A percentile compares a stretch with the other conserved stretches of the same genome.
These are phyloP conservation scores for Triangularia verruculosa DNA, from an alignment of 2,329 filamentous ascomycete species.

Conservation along the genomic window DNA sequence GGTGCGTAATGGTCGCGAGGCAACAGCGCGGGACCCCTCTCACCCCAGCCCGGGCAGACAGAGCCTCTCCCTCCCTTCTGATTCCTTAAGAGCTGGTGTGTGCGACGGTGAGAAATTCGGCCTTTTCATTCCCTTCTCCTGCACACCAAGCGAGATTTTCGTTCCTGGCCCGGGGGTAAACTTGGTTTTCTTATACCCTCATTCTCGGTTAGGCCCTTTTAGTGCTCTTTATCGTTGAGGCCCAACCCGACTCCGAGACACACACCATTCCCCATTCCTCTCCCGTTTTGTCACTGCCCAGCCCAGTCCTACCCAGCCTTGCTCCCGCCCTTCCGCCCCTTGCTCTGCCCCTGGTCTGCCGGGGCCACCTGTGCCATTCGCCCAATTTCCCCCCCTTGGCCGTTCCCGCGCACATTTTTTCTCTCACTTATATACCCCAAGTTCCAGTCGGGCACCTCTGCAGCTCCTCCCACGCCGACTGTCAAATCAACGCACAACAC, in stretches of 20 bases:
- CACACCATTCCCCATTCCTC: conserved; percentile 12
- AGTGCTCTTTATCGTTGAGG: conserved; percentile 22
- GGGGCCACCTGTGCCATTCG: conserved; percentile 20
- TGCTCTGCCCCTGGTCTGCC: conserved; percentile 13
- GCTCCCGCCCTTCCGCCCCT: conserved; percentile 21
- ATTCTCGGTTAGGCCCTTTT: conserved; percentile 21
- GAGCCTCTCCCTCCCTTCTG: conserved; percentile 4
- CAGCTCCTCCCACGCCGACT: conserved; percentile 27
- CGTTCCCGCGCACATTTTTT: conserved; percentile 22
- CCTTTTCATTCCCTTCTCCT: conserved; percentile 5
- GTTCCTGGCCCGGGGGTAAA: conserved; percentile 21
- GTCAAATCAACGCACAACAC: conserved; percentile 37
- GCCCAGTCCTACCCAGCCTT: conserved; percentile 24
- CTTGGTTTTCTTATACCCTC: conserved; percentile 17
- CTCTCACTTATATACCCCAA: conserved; percentile 27
- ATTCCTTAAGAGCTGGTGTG: conserved; percentile 13
- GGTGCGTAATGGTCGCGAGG: conserved; percentile 15
- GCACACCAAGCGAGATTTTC: conserved; percentile 24
- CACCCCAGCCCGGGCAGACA: no score
- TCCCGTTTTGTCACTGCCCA: background rate
- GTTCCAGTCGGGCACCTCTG: conserved; percentile 34
- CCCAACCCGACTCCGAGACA: conserved; percentile 25
- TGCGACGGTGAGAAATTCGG: conserved; percentile 10
- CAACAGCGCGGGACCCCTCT: conserved; percentile 19
- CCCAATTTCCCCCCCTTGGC: conserved; percentile 27